Percentiles rank a stretch among this genome's conserved stretches.
These are phyloP conservation scores for Fomitopsis betulina DNA, from an alignment of 1,284 basidiomycete genomes.

Conservation along the genomic window DNA sequence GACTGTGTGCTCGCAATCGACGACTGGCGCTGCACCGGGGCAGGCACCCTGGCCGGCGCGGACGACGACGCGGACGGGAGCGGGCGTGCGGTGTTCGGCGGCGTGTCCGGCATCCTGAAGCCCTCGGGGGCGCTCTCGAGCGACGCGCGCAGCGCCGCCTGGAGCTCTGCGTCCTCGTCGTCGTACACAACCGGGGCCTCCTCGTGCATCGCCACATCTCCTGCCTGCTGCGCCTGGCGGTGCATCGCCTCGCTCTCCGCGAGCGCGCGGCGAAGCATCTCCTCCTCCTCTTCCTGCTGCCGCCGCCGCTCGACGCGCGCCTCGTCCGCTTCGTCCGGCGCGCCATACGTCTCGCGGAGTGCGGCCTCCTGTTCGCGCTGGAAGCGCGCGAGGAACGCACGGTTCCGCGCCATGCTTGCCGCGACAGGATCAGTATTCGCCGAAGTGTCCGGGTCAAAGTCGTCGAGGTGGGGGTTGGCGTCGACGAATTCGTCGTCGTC, in stretches of 20 bases:
- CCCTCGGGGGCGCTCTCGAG: slow-evolving; percentile 63
- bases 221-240: slow-evolving; percentile 19
- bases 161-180: slow-evolving; percentile 81
- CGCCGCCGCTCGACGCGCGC: slow-evolving; percentile 22
- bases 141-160: slow-evolving; percentile 82
- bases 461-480: too few species aligned
- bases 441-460: neutral
- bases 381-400: slow-evolving; percentile 60
- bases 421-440: slow-evolving; percentile 49
- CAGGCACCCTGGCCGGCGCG: slow-evolving; percentile 12
- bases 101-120: slow-evolving; percentile 35
- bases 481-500: slow-evolving; percentile 2
- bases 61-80: slow-evolving; percentile 10
- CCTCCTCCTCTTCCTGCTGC: slow-evolving; percentile 49
- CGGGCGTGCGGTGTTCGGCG: slow-evolving; percentile 16
- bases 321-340: slow-evolving; percentile 39
- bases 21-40: slow-evolving; percentile 10
- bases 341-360: slow-evolving; percentile 43
- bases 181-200: slow-evolving; percentile 46
- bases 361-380: slow-evolving; percentile 65
- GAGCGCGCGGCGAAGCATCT: slow-evolving; percentile 57
- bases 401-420: slow-evolving; percentile 63
- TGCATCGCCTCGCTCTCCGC: slow-evolving; percentile 59
- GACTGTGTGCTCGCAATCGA: slow-evolving; percentile 8
- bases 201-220: slow-evolving; percentile 22